A percentile compares a stretch with the other conserved stretches of the same genome.
These are phyloP conservation scores for Calonectria honghensis DNA, from an alignment of 2,329 filamentous ascomycete genomes.

Conservation along the genomic window DNA sequence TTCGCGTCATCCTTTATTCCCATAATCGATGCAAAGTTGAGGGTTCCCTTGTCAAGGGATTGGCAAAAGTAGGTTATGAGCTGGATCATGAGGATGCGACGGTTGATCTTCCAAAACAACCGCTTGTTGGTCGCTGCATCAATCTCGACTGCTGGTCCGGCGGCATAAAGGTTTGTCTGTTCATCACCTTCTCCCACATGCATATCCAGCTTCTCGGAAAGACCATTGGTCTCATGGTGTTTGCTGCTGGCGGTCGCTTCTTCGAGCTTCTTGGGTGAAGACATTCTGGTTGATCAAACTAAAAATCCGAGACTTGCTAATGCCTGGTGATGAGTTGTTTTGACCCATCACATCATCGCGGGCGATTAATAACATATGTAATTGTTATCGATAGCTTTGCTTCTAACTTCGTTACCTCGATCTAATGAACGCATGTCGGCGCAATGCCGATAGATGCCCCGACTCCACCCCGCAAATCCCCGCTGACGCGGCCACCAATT, in stretches of 20 bases:
- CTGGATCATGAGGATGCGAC: constrained; percentile 65
- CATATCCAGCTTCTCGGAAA: constrained; percentile 8
- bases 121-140: constrained; percentile 70
- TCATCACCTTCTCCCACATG: constrained; percentile 31
- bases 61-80: constrained; percentile 70
- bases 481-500: not conserved
- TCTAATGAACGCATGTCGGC: not conserved
- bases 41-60: constrained; percentile 70
- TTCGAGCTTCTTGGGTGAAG: constrained; percentile 37
- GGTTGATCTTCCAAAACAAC: constrained; percentile 69
- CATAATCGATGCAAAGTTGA: constrained; percentile 71
- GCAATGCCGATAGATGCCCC: constrained; percentile 20
- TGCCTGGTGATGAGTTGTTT: not conserved
- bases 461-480: not conserved
- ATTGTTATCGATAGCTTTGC: rapidly evolving
- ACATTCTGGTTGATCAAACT: constrained; percentile 16
- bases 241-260: constrained; percentile 26
- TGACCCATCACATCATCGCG: not conserved
- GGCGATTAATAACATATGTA: constrained; percentile 15
- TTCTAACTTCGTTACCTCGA: not conserved
- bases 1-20: constrained; percentile 70
- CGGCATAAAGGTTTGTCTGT: constrained; percentile 26
- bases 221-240: constrained; percentile 30
- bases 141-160: constrained; percentile 60
- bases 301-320: not conserved